phyloP scores from a whole-genome alignment of 208 protist species.

The Wallacemonas sp. region DNA sequence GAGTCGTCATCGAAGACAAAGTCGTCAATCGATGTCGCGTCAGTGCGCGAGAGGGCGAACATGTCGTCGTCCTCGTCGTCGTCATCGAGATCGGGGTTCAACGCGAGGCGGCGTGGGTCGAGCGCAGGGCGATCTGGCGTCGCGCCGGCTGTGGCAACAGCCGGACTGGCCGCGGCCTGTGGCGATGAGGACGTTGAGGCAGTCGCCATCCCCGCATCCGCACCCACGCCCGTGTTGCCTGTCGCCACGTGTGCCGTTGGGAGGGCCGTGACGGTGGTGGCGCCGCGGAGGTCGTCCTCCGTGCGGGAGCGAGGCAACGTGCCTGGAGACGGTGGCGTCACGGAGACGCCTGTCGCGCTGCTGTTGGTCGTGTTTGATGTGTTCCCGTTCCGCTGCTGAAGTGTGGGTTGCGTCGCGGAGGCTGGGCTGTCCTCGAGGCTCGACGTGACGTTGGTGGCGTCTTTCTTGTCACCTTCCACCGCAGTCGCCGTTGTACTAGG shows the following conservation, averaged over 20 bases:
- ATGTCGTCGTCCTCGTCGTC: conserved; percentile 37
- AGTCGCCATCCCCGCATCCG: too few relatives aligned
- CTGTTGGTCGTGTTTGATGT: not conserved
- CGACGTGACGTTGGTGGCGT: too few relatives aligned
- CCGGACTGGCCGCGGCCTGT: too few relatives aligned
- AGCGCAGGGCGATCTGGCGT: not conserved
- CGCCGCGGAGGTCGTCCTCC: not conserved
- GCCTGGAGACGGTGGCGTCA: not conserved
- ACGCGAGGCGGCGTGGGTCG: conserved; percentile 10
- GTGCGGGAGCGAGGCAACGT: not conserved
- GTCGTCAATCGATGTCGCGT: conserved; percentile 35
- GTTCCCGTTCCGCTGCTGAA: not conserved
- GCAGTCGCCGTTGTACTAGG: too few relatives aligned
- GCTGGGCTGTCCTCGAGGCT: too few relatives aligned
- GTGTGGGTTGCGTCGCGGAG: too few relatives aligned
- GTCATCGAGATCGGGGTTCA: conserved; percentile 22
- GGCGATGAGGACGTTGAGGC: too few relatives aligned
- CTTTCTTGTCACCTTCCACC: too few relatives aligned
- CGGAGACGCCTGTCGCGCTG: not conserved
- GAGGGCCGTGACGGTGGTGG: not conserved
- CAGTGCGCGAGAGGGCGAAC: conserved; percentile 25
- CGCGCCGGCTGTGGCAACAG: too few relatives aligned
- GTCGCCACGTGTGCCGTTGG: too few relatives aligned
- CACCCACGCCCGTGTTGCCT: too few relatives aligned
- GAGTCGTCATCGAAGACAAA: conserved; percentile 33